A percentile compares a stretch with the other conserved stretches of the same genome.
Conservation (phyloP, 1,284 basidiomycete species). For the Entoloma clypeatum region DNA sequence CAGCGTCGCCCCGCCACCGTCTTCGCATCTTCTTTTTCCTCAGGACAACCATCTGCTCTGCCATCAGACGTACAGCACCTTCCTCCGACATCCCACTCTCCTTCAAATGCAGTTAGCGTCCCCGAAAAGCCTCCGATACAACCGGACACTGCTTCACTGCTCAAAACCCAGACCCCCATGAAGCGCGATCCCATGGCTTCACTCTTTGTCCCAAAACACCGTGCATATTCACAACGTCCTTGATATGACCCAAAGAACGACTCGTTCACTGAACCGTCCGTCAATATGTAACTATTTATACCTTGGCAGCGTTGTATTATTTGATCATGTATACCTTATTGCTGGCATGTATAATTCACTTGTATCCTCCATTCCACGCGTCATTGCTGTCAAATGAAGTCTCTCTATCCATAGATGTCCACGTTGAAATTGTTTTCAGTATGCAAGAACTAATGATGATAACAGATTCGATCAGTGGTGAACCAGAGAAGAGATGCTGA, state of each 20-base stretch:
- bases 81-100: conserved; percentile 6
- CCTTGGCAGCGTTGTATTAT: no score
- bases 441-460: no score
- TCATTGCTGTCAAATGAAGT: no score
- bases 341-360: no score
- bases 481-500: no score
- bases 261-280: conserved; percentile 13
- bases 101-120: conserved; percentile 5
- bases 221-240: conserved; percentile 58
- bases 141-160: conserved; percentile 18
- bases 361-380: no score
- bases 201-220: conserved; percentile 73
- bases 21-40: conserved; percentile 15
- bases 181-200: conserved; percentile 65
- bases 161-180: conserved; percentile 32
- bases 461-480: no score
- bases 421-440: no score
- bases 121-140: conserved; percentile 16
- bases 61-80: conserved; percentile 9
- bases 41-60: conserved; percentile 3
- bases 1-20: conserved; percentile 29
- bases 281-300: no score
- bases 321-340: no score
- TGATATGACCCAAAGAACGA: conserved; percentile 25
- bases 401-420: no score